Evolutionary conservation across 495 filamentous ascomycete species (phyloP).

Genomic region (Ramalina peruviana): DNA sequence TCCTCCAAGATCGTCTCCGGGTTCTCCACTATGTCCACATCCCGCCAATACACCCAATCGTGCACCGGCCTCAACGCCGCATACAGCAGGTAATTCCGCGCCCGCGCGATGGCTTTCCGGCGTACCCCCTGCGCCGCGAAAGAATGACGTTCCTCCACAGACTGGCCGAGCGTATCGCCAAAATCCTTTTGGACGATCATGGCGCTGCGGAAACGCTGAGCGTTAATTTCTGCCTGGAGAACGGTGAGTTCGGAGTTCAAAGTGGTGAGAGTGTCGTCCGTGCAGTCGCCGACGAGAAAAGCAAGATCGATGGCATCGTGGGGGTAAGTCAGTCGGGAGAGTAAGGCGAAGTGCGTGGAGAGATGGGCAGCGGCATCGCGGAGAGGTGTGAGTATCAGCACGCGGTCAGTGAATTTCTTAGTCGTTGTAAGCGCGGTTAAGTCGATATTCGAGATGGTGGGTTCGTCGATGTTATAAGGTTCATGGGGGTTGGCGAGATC

Average conservation of each 20-base stretch:
- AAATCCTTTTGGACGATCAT: slow-evolving; percentile 65
- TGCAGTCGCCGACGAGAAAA: slow-evolving; percentile 64
- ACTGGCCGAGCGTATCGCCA: slow-evolving; percentile 42
- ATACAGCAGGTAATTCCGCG: slow-evolving; percentile 61
- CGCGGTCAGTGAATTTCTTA: slow-evolving; percentile 5
- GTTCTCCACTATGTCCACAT: slow-evolving; percentile 70
- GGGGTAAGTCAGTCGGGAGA: slow-evolving; percentile 62
- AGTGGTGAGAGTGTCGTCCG: slow-evolving; percentile 57
- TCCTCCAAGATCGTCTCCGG: slow-evolving; percentile 62
- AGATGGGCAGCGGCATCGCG: slow-evolving; percentile 59
- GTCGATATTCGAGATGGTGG: slow-evolving; percentile 8
- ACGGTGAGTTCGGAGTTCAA: slow-evolving; percentile 53
- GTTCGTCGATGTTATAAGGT: slow-evolving; percentile 4
- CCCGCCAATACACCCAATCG: slow-evolving; percentile 78
- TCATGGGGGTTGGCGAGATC: slow-evolving; percentile 8
- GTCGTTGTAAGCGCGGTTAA: slow-evolving; percentile 1
- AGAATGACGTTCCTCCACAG: slow-evolving; percentile 54
- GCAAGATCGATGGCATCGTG: slow-evolving; percentile 68
- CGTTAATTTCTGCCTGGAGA: slow-evolving; percentile 49
- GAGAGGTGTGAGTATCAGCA: slow-evolving; percentile 61
- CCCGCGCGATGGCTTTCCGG: slow-evolving; percentile 59
- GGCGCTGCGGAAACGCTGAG: slow-evolving; percentile 50
- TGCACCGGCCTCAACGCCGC: slow-evolving; percentile 61
- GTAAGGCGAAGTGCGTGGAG: slow-evolving; percentile 59
- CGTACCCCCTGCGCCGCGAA: slow-evolving; percentile 62